Conservation (phyloP, 1,284 basidiomycete species). For the Rhodotorula sp. region DNA sequence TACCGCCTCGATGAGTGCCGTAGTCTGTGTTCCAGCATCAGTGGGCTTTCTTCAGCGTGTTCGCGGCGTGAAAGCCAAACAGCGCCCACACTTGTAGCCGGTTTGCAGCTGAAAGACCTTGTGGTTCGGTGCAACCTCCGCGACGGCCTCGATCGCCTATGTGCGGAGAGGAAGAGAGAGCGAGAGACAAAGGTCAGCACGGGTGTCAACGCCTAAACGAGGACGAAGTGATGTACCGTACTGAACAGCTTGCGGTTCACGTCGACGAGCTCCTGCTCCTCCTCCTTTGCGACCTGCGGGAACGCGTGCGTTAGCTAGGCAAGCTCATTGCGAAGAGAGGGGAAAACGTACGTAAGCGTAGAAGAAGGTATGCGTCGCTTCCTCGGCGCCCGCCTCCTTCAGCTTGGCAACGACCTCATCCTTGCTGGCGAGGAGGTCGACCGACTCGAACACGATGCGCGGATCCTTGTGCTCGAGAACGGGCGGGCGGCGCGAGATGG, state of each 20-base stretch:
- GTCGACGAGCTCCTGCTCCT: slow-evolving; percentile 10
- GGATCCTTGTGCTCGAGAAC: slow-evolving; percentile 6
- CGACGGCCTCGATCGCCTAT: slow-evolving; percentile 1
- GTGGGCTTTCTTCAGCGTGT: too few species aligned
- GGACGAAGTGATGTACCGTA: neutral
- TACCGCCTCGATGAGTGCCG: slow-evolving; percentile 11
- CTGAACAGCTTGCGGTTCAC: slow-evolving; percentile 14
- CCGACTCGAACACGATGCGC: slow-evolving; percentile 1
- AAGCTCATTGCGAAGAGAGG: neutral
- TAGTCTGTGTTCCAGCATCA: neutral
- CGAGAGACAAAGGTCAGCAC: too few species aligned
- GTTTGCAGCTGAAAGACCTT: slow-evolving; percentile 5
- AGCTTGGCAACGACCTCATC: neutral
- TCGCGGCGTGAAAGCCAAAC: too few species aligned
- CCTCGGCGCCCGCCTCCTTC: neutral
- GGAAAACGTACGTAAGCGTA: neutral
- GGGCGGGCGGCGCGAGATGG: slow-evolving; percentile 4
- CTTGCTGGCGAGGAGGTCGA: neutral
- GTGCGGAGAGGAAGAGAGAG: too few species aligned
- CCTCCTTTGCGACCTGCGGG: slow-evolving; percentile 9
- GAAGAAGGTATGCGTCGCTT: neutral
- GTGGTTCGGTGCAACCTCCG: neutral
- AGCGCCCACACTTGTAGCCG: slow-evolving; percentile 6
- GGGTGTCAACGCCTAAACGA: too few species aligned
- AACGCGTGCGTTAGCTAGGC: too few species aligned